phyloP scores from a whole-genome alignment of 805 yeast species.

The Pichia kluyveri region DNA sequence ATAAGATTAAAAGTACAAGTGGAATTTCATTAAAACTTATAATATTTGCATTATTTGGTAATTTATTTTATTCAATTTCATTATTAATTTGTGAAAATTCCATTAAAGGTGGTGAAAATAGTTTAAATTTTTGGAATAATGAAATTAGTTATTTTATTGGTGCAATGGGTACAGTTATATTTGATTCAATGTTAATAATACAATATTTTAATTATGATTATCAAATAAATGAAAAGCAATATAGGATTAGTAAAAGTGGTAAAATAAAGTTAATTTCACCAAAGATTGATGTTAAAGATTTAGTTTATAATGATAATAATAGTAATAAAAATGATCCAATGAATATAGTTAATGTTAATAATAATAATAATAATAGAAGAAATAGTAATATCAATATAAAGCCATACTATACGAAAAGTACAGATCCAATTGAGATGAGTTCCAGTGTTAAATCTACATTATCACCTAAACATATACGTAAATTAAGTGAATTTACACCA shows the following conservation, averaged over 20 bases:
- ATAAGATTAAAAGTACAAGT: conserved; percentile 35
- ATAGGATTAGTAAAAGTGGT: conserved; percentile 1
- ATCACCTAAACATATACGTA: conserved; percentile 24
- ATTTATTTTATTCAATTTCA: conserved; percentile 40
- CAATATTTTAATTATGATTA: conserved; percentile 32
- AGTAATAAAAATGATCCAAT: too few species aligned
- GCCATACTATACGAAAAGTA: neutral
- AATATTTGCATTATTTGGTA: conserved; percentile 41
- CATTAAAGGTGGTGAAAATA: conserved; percentile 25
- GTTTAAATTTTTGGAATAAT: conserved; percentile 31
- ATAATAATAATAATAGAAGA: too few species aligned
- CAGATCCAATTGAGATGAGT: conserved; percentile 7
- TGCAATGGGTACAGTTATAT: conserved; percentile 41
- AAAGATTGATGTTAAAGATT: too few species aligned
- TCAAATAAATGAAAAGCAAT: too few species aligned
- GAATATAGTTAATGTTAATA: too few species aligned
- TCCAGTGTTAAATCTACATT: conserved; percentile 18
- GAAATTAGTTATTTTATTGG: conserved; percentile 38
- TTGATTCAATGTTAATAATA: conserved; percentile 35
- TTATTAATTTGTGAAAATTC: conserved; percentile 35
- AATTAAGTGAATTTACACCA: conserved; percentile 26
- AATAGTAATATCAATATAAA: too few species aligned
- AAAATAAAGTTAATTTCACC: conserved; percentile 1
- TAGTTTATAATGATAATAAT: too few species aligned
- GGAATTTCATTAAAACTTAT: conserved; percentile 44